Base-by-base conservation (phyloP, 2,329 filamentous ascomycete genomes). In the Uncinocarpus reesii region DNA sequence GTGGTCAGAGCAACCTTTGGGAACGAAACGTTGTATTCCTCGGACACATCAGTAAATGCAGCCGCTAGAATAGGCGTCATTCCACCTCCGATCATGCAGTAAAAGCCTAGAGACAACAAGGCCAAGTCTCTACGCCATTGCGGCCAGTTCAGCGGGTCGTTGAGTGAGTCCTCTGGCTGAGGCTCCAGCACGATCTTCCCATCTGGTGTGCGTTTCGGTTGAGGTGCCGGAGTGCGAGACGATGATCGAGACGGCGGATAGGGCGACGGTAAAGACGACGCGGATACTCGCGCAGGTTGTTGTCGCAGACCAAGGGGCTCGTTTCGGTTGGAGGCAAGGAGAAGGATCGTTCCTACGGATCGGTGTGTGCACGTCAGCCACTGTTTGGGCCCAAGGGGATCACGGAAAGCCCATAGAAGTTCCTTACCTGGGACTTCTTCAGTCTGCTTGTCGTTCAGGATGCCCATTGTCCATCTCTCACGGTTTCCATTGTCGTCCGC, bases 131-230 rank as follows among this genome's bases (percentile, higher is more conserved):
- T 76, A 34, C 86, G 78, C 81, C 86, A 86, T 5, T 75, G 70
- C 0, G 85, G 81, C 90, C 90, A 96, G 63, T 96, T 96, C 49
- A 96, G 70, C 1, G 90, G 90, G 58, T 96, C 90, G 55, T 96
- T 95, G 44, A 76, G 72, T 0, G 86, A 88, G 44, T 95, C 88
- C 51, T 95, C 88, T 0, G 90, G 90, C 62, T 96, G 90, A 0
- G 90, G 90, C 0, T 93, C 84, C 11, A 96, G 71, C 48, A 96
- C 87, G 58, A 95, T 87, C 52, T 79, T 77, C 13, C 88, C 88
- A 62, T 95, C 84, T 29, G 75, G 68, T 1, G 88, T 95, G 55
- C 74, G 83, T 71, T 95, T 95, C 68, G 80, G 79, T 38, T 50
- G 52, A 13, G 62, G 58, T 11, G 55, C 55, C 0, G 58, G 59